These are phyloP conservation scores for Colletotrichum sansevieriae DNA, from an alignment of 2,329 filamentous ascomycete genomes.

Conservation along the genomic window DNA sequence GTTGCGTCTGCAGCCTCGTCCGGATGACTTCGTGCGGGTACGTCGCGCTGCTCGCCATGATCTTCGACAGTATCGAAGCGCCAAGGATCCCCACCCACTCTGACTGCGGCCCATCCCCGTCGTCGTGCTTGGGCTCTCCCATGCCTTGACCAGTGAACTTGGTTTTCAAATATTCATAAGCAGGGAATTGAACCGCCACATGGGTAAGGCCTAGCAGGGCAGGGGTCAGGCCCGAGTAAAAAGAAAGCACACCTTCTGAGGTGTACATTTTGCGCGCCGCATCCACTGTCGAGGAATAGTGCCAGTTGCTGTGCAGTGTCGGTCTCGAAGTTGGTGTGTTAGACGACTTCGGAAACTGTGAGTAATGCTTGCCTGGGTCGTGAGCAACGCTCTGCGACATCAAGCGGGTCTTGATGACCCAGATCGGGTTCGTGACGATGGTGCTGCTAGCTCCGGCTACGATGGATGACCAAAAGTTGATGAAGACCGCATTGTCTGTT, in stretches of 20 bases:
- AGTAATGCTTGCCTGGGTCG: constrained; percentile 61
- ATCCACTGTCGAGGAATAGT: constrained; percentile 90
- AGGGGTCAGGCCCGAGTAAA: constrained; percentile 95
- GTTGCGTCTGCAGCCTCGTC: constrained; percentile 93
- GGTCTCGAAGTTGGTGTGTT: constrained; percentile 69
- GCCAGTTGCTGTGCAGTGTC: constrained; percentile 79
- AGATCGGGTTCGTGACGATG: constrained; percentile 95
- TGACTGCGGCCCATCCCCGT: constrained; percentile 68
- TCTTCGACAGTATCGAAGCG: constrained; percentile 93
- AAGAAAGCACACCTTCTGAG: constrained; percentile 87
- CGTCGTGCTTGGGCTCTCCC: constrained; percentile 72
- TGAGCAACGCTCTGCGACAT: constrained; percentile 86
- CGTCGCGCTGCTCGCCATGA: constrained; percentile 92
- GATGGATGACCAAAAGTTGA: constrained; percentile 91
- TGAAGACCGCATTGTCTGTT: constrained; percentile 79
- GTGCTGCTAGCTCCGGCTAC: constrained; percentile 94
- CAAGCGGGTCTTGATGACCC: constrained; percentile 98
- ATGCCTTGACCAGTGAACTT: constrained; percentile 91
- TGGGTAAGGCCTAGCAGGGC: constrained; percentile 93
- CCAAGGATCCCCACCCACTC: constrained; percentile 88
- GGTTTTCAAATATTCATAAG: constrained; percentile 94
- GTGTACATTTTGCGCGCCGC: constrained; percentile 96
- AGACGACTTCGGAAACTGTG: constrained; percentile 60
- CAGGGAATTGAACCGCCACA: constrained; percentile 96
- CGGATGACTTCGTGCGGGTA: constrained; percentile 98